phyloP scores from a whole-genome alignment of 129 eudicot genomes.

The Flaveria sonorensis region DNA sequence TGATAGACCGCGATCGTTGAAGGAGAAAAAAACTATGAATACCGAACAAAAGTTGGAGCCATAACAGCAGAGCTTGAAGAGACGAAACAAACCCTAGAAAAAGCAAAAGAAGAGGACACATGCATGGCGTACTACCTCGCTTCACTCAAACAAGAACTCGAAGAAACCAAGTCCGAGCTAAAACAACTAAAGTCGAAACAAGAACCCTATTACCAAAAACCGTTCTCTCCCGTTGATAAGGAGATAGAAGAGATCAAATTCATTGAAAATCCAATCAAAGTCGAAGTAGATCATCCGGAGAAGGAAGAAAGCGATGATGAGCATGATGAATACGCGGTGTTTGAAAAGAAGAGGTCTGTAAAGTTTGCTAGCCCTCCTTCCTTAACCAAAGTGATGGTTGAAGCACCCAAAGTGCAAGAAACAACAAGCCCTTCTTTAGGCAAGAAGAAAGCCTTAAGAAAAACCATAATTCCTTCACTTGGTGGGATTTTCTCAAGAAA shows the following conservation, averaged over 20 bases:
- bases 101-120: slow-evolving; percentile 64
- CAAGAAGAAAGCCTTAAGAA: slow-evolving; percentile 52
- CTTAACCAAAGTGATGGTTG: slow-evolving; percentile 45
- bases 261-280: slow-evolving; percentile 39
- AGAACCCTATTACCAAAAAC: slow-evolving; percentile 16
- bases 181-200: slow-evolving; percentile 50
- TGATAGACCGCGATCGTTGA: slow-evolving; percentile 41
- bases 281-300: slow-evolving; percentile 24
- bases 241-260: slow-evolving; percentile 71
- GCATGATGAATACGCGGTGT: not conserved
- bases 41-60: slow-evolving; percentile 41
- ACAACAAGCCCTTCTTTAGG: slow-evolving; percentile 29
- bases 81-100: slow-evolving; percentile 68
- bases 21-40: slow-evolving; percentile 24
- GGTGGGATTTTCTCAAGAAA: slow-evolving; percentile 66
- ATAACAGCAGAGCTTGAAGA: slow-evolving; percentile 54
- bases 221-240: slow-evolving; percentile 25
- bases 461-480: slow-evolving; percentile 48
- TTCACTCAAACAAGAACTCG: slow-evolving; percentile 72
- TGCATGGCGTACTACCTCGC: slow-evolving; percentile 62
- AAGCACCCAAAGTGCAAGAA: slow-evolving; percentile 15
- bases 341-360: slow-evolving; percentile 58
- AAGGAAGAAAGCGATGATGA: slow-evolving; percentile 19
- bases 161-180: slow-evolving; percentile 80
- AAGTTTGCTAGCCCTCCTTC: slow-evolving; percentile 71